A percentile compares a stretch with the other conserved stretches of the same genome.
These are phyloP conservation scores for Pseudozyma sp. DNA, from an alignment of 1,284 basidiomycete genomes.

Conservation along the genomic window DNA sequence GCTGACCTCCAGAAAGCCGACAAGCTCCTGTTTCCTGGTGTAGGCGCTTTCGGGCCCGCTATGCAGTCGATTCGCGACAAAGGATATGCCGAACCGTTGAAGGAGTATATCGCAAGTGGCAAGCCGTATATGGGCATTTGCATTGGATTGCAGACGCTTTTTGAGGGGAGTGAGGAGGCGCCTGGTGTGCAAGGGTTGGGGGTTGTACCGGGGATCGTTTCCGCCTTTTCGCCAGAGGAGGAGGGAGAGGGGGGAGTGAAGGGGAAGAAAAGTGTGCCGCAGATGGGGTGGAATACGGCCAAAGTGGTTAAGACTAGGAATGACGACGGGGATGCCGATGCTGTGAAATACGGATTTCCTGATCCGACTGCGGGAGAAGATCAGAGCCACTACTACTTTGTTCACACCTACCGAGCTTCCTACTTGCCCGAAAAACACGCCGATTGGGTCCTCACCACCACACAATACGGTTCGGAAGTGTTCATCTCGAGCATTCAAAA, in stretches of 20 bases:
- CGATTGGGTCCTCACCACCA: constrained; percentile 84
- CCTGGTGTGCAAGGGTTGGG: constrained; percentile 62
- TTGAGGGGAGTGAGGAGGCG: constrained; percentile 77
- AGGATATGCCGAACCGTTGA: constrained; percentile 84
- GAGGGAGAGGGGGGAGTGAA: neutral
- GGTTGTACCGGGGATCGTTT: constrained; percentile 61
- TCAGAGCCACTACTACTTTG: constrained; percentile 86
- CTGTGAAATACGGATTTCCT: constrained; percentile 52
- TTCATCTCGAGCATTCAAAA: constrained; percentile 87
- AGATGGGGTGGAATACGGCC: constrained; percentile 88
- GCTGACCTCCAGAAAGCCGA: constrained; percentile 88
- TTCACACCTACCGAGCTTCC: constrained; percentile 92
- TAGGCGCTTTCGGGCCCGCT: constrained; percentile 91
- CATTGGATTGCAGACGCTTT: constrained; percentile 80
- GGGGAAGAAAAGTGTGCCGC: constrained; percentile 84
- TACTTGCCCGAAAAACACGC: constrained; percentile 70
- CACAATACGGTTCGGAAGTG: constrained; percentile 92
- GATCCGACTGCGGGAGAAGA: constrained; percentile 65
- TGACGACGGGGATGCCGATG: constrained; percentile 33
- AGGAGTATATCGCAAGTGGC: constrained; percentile 85
- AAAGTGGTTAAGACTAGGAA: constrained; percentile 68
- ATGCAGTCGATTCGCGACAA: constrained; percentile 80
- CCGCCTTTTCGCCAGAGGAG: constrained; percentile 50
- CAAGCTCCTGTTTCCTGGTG: constrained; percentile 96
- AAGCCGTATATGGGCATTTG: constrained; percentile 91